Conservation (phyloP, 83 land plant species). For the Thuja plicata region DNA sequence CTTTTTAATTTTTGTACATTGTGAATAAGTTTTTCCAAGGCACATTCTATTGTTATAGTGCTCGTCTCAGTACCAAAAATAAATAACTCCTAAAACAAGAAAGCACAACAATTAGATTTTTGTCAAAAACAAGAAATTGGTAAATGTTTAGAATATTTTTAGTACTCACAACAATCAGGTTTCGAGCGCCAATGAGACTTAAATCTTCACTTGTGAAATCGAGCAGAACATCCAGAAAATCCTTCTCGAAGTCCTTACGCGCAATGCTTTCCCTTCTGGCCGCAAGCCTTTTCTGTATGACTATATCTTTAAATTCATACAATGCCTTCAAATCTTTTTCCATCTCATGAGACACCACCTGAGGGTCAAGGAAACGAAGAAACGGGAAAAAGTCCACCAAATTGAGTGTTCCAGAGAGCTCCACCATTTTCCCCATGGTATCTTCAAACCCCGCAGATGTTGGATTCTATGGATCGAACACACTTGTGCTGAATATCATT, state of each 20-base stretch:
- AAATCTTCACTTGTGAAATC: constrained; percentile 3
- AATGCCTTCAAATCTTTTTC: background rate
- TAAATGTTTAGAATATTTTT: background rate
- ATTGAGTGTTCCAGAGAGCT: background rate
- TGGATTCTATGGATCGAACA: too few species aligned
- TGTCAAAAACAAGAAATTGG: too few species aligned
- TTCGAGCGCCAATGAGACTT: background rate
- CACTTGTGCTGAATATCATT: too few species aligned
- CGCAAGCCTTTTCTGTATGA: background rate
- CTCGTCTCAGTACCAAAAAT: background rate
- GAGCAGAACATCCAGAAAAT: constrained; percentile 11
- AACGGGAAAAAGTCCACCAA: too few species aligned
- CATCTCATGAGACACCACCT: constrained; percentile 26
- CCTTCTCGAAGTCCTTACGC: background rate
- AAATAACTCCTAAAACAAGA: background rate
- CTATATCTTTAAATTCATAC: background rate
- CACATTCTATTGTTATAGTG: background rate
- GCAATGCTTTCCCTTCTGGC: background rate
- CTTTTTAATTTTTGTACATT: background rate
- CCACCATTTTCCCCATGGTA: too few species aligned
- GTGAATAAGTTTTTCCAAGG: background rate
- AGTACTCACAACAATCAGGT: background rate
- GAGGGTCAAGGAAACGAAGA: constrained; percentile 36
- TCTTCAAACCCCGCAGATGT: too few species aligned
- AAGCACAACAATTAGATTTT: too few species aligned